Percentiles rank a stretch among this genome's conserved stretches.
These are phyloP conservation scores for Parietichytrium sp. DNA, from an alignment of 108 stramenopile species.

Conservation along the genomic window DNA sequence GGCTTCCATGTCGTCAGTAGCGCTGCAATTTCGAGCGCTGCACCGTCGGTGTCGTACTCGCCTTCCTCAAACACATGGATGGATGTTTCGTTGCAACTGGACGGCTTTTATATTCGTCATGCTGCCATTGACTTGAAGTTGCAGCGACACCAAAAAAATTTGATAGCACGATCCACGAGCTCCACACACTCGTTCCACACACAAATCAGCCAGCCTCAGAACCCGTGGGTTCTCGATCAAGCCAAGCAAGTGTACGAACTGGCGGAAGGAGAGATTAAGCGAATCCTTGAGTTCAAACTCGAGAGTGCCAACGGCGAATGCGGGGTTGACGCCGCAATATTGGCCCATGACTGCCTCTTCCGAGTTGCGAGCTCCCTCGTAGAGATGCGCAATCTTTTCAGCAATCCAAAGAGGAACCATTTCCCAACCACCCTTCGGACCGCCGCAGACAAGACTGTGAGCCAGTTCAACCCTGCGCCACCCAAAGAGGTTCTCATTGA, in stretches of 20 bases:
- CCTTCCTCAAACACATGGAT: constrained; percentile 24
- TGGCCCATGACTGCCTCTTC: constrained; percentile 21
- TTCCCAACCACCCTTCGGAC: neutral
- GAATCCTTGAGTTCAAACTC: neutral
- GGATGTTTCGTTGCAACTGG: constrained; percentile 15
- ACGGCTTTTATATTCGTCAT: constrained; percentile 10
- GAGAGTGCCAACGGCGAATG: neutral
- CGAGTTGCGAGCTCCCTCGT: neutral
- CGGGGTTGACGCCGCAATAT: neutral
- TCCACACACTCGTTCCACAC: constrained; percentile 24
- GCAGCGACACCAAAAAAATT: neutral
- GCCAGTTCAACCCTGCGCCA: constrained; percentile 6
- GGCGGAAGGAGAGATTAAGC: neutral
- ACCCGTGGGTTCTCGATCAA: constrained; percentile 28
- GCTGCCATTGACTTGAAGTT: constrained; percentile 12
- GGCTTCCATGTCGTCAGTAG: neutral
- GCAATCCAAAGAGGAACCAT: neutral
- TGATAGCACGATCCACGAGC: neutral
- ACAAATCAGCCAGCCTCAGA: constrained; percentile 7
- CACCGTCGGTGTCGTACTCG: constrained; percentile 25
- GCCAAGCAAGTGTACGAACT: neutral
- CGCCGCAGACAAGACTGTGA: neutral
- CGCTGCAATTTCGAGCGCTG: neutral
- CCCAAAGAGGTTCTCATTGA: constrained; percentile 12
- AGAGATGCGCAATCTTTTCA: constrained; percentile 12